Evolutionary conservation across 495 filamentous ascomycete genomes (phyloP).

Genomic region (Hypoxylon fragiforme): DNA sequence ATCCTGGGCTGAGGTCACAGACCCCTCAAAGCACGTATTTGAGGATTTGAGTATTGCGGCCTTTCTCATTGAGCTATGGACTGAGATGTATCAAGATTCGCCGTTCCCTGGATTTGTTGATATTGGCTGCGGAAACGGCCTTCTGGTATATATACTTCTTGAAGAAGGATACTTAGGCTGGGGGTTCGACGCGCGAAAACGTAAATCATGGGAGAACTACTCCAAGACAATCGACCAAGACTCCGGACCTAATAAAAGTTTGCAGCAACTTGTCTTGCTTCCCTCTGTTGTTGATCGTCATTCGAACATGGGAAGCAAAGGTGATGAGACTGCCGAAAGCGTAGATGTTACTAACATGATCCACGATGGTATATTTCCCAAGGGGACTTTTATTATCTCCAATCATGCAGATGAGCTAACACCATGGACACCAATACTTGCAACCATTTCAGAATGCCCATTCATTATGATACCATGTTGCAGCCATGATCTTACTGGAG

Average conservation of each 20-base stretch:
- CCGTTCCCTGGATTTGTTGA: slow-evolving; percentile 90
- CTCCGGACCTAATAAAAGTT: slow-evolving; percentile 34
- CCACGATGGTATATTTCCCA: slow-evolving; percentile 72
- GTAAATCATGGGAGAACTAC: slow-evolving; percentile 84
- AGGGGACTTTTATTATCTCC: slow-evolving; percentile 87
- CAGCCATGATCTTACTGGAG: slow-evolving; percentile 81
- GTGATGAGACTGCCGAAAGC: slow-evolving; percentile 15
- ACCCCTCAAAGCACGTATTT: slow-evolving; percentile 89
- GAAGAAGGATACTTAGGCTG: slow-evolving; percentile 83
- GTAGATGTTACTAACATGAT: slow-evolving; percentile 42
- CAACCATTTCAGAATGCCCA: slow-evolving; percentile 69
- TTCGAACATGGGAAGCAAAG: slow-evolving; percentile 5
- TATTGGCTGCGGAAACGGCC: slow-evolving; percentile 92
- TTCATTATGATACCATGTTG: slow-evolving; percentile 96
- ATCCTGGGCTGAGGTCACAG: slow-evolving; percentile 81
- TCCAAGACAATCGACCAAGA: slow-evolving; percentile 45
- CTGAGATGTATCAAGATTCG: slow-evolving; percentile 69
- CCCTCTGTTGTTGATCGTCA: slow-evolving; percentile 54
- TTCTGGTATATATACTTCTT: slow-evolving; percentile 83
- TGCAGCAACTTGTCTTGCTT: slow-evolving; percentile 75
- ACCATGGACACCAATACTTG: slow-evolving; percentile 90
- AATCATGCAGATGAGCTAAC: slow-evolving; percentile 97
- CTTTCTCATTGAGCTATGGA: slow-evolving; percentile 92
- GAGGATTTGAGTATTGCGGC: slow-evolving; percentile 92
- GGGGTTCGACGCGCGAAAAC: slow-evolving; percentile 83